Evolutionary conservation across 345 rosid species (phyloP).

Genomic region (Eucalyptus erythrocorys): DNA sequence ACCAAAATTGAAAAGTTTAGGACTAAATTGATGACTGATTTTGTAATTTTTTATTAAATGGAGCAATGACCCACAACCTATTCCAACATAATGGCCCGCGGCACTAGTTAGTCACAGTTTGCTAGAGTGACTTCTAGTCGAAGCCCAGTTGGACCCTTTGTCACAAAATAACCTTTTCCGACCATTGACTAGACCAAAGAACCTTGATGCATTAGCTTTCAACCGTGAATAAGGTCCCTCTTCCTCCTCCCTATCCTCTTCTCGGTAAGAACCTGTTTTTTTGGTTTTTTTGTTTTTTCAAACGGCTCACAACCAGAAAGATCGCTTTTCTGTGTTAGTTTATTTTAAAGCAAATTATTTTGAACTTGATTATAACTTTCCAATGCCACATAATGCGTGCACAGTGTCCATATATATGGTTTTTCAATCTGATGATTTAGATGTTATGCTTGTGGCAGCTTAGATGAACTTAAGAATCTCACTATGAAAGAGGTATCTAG

Average conservation of each 20-base stretch:
- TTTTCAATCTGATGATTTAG: neutral
- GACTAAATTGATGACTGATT: no score
- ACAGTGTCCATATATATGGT: no score
- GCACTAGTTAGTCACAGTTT: neutral
- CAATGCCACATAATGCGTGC: neutral
- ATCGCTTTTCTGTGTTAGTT: neutral
- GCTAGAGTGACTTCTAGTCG: neutral
- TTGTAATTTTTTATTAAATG: no score
- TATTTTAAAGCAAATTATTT: neutral
- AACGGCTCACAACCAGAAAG: neutral
- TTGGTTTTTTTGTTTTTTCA: no score
- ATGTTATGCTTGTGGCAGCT: neutral
- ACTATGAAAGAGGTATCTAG: neutral
- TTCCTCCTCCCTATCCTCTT: neutral
- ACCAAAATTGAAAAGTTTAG: no score
- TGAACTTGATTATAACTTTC: neutral
- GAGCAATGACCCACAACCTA: neutral
- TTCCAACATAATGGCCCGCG: neutral
- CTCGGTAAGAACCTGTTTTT: no score
- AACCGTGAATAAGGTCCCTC: neutral
- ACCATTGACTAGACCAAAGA: neutral
- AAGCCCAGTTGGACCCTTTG: neutral
- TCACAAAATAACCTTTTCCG: neutral
- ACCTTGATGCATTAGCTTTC: neutral
- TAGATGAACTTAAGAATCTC: neutral